Evolutionary conservation across 2,329 filamentous ascomycete species (phyloP).

Genomic region (Colletotrichum neosansevieriae): DNA sequence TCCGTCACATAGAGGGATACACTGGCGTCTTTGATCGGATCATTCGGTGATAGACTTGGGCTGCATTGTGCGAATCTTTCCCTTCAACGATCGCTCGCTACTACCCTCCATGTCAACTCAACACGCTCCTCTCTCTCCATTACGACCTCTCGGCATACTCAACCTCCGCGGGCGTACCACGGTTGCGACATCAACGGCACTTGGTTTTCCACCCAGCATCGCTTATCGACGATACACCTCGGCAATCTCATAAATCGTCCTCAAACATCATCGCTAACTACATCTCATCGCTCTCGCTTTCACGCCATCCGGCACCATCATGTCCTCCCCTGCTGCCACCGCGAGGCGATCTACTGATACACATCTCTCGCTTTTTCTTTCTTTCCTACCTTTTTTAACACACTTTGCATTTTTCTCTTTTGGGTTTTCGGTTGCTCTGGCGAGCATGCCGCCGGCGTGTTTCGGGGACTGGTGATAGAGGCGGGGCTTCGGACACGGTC

Average conservation of each 20-base stretch:
- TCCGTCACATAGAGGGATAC: conserved; percentile 17
- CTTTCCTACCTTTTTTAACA: neutral
- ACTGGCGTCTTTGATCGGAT: conserved; percentile 21
- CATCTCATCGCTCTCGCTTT: neutral
- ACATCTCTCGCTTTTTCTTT: neutral
- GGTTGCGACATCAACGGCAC: neutral
- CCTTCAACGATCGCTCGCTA: conserved; percentile 4
- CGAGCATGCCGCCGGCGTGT: conserved; percentile 17
- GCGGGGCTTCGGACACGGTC: conserved; percentile 6
- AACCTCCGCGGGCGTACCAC: neutral
- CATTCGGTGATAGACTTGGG: conserved; percentile 26
- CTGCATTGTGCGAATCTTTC: conserved; percentile 25
- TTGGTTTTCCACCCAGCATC: neutral
- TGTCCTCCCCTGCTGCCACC: neutral
- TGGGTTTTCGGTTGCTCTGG: conserved; percentile 9
- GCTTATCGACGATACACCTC: conserved; percentile 35
- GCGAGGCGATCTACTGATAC: neutral
- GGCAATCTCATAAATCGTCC: conserved; percentile 29
- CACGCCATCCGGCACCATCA: neutral
- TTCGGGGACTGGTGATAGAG: conserved; percentile 7
- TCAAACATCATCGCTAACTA: conserved; percentile 1
- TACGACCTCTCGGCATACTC: neutral
- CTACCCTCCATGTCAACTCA: conserved; percentile 6
- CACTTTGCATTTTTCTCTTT: conserved; percentile 26
- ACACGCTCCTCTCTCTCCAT: neutral